Conservation (phyloP, 2,329 filamentous ascomycete genomes). For the Dothideomycetes sp. region DNA sequence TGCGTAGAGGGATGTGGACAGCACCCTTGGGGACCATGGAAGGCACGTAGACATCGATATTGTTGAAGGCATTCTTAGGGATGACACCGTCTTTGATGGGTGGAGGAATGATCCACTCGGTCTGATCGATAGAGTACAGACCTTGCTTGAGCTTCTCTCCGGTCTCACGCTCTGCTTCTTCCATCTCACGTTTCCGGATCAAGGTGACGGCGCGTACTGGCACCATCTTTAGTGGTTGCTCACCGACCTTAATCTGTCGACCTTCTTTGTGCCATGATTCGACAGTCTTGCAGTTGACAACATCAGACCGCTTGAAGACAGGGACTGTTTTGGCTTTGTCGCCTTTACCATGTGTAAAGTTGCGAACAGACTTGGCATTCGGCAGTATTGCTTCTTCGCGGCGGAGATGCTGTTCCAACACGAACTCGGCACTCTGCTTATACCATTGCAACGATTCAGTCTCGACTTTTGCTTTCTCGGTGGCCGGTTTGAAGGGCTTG, state of each 20-base stretch:
- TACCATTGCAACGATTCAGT: conserved; percentile 70
- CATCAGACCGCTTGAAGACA: conserved; percentile 70
- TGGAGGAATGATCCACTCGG: conserved; percentile 87
- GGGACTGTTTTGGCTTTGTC: conserved; percentile 65
- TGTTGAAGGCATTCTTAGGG: conserved; percentile 89
- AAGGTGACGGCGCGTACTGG: conserved; percentile 86
- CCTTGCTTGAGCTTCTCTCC: conserved; percentile 82
- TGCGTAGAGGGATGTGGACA: conserved; percentile 70
- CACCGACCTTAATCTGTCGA: conserved; percentile 60
- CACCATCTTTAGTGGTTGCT: conserved; percentile 72
- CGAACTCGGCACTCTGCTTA: conserved; percentile 76
- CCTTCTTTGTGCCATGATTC: conserved; percentile 99
- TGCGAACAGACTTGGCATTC: conserved; percentile 58
- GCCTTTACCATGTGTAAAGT: conserved; percentile 68
- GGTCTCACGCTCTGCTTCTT: conserved; percentile 69
- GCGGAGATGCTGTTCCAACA: conserved; percentile 75
- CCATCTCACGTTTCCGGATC: conserved; percentile 77
- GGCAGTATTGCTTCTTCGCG: conserved; percentile 80
- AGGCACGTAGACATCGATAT: conserved; percentile 90
- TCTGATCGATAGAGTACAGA: conserved; percentile 74
- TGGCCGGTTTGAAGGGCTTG: conserved; percentile 55
- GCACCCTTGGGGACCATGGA: conserved; percentile 87
- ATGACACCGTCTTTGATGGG: conserved; percentile 79
- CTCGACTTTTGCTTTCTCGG: conserved; percentile 40
- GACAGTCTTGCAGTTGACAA: conserved; percentile 77